These are phyloP conservation scores for Magnaporthiopsis rhizophila DNA, from an alignment of 2,329 filamentous ascomycete genomes.

Conservation along the genomic window DNA sequence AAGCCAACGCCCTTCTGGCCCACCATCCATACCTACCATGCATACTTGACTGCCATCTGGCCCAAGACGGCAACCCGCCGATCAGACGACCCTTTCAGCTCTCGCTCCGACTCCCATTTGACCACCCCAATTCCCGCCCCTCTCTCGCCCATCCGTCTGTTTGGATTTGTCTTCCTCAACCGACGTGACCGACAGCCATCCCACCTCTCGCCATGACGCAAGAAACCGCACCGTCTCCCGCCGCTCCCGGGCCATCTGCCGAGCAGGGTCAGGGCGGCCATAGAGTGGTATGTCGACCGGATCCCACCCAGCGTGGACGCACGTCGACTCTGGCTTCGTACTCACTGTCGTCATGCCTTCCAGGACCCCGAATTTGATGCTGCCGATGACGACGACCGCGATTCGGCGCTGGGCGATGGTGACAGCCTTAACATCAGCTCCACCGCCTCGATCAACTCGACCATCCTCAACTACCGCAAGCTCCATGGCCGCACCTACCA, in stretches of 20 bases:
- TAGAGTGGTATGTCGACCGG: background rate
- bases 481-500: conserved; percentile 25
- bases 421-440: conserved; percentile 10
- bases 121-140: too few species aligned
- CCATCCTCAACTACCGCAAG: conserved; percentile 22
- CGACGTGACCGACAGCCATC: too few species aligned
- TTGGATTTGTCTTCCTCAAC: too few species aligned
- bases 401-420: conserved; percentile 8
- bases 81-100: too few species aligned
- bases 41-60: too few species aligned
- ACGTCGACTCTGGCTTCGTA: background rate
- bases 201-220: background rate
- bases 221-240: background rate
- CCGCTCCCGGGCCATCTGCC: too few species aligned
- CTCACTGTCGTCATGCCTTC: background rate
- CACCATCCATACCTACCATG: too few species aligned
- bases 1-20: too few species aligned
- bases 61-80: too few species aligned
- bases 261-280: background rate
- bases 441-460: conserved; percentile 22
- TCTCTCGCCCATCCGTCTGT: too few species aligned
- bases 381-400: conserved; percentile 8
- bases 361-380: background rate
- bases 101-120: too few species aligned
- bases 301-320: too few species aligned